Conservation (phyloP, 192 early-diverging fungal genomes). For the Backusella sp. region DNA sequence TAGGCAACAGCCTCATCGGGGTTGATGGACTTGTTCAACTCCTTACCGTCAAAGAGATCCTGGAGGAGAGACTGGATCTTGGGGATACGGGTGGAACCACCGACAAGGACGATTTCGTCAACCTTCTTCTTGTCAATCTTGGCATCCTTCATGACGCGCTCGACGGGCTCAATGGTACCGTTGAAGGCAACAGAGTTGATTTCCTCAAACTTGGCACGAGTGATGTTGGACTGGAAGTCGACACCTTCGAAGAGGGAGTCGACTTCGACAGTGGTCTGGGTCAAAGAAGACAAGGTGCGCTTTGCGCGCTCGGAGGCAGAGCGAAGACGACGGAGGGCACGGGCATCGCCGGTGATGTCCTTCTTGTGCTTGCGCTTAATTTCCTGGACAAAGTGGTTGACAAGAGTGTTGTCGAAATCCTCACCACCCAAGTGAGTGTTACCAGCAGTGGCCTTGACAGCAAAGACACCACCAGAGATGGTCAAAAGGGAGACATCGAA, state of each 20-base stretch:
- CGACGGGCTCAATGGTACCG: constrained; percentile 69
- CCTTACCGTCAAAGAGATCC: constrained; percentile 99
- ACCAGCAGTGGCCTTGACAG: constrained; percentile 92
- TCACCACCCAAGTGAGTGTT: constrained; percentile 38
- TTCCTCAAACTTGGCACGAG: constrained; percentile 81
- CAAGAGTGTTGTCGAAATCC: no score
- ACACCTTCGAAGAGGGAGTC: constrained; percentile 77
- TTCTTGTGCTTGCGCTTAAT: constrained; percentile 70
- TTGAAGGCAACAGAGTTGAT: constrained; percentile 65
- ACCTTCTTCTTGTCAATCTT: constrained; percentile 72
- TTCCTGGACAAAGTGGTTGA: constrained; percentile 27
- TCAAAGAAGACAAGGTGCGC: constrained; percentile 72
- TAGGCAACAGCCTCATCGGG: constrained; percentile 99
- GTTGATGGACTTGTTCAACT: constrained; percentile 98
- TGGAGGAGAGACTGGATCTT: constrained; percentile 89
- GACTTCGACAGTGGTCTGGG: constrained; percentile 68
- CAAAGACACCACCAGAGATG: constrained; percentile 95
- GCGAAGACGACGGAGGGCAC: constrained; percentile 74
- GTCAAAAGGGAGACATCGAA: constrained; percentile 96
- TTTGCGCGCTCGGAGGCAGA: constrained; percentile 76
- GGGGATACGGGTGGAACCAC: constrained; percentile 98
- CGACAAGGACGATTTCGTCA: constrained; percentile 93
- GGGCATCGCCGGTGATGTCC: constrained; percentile 70
- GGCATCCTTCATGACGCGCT: constrained; percentile 76
- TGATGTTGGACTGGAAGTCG: constrained; percentile 73